phyloP scores from a whole-genome alignment of 768 basidiomycete genomes.

The Ramaria sp. region DNA sequence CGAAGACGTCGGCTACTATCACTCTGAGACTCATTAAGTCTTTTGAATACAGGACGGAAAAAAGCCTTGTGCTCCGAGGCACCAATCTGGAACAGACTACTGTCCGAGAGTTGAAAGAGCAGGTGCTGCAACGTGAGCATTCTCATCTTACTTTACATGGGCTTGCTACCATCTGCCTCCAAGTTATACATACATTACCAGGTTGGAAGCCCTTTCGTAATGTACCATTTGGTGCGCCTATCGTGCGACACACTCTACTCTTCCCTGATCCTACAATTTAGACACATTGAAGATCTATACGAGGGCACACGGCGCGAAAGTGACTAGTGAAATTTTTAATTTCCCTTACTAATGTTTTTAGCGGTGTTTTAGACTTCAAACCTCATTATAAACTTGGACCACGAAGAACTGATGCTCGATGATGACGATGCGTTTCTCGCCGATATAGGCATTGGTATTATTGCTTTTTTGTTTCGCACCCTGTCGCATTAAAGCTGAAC shows the following conservation, averaged over 20 bases:
- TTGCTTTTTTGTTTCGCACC: not conserved
- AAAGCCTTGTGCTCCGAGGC: conserved; percentile 73
- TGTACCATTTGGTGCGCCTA: conserved; percentile 46
- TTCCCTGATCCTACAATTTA: conserved; percentile 19
- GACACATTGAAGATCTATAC: conserved; percentile 94
- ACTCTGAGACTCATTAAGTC: conserved; percentile 93
- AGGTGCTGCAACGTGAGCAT: conserved; percentile 49
- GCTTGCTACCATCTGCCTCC: conserved; percentile 6
- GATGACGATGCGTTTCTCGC: conserved; percentile 58
- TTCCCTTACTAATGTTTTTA: conserved; percentile 1
- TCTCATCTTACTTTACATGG: conserved; percentile 8
- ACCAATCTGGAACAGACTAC: conserved; percentile 74
- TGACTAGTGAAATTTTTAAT: conserved; percentile 19
- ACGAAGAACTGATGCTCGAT: conserved; percentile 85
- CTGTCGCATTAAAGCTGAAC: not conserved
- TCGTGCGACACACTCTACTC: too few relatives aligned
- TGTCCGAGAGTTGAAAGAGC: conserved; percentile 67
- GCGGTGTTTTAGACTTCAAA: conserved; percentile 66
- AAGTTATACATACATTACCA: conserved; percentile 62
- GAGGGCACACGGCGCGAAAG: conserved; percentile 92
- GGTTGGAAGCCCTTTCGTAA: conserved; percentile 88
- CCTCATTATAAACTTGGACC: conserved; percentile 94
- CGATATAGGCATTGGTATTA: conserved; percentile 61
- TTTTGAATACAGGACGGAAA: conserved; percentile 85
- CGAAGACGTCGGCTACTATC: conserved; percentile 69